A percentile compares a stretch with the other conserved stretches of the same genome.
Evolutionary conservation across 2,329 filamentous ascomycete genomes (phyloP).

Genomic region (Plectosphaerella plurivora): DNA sequence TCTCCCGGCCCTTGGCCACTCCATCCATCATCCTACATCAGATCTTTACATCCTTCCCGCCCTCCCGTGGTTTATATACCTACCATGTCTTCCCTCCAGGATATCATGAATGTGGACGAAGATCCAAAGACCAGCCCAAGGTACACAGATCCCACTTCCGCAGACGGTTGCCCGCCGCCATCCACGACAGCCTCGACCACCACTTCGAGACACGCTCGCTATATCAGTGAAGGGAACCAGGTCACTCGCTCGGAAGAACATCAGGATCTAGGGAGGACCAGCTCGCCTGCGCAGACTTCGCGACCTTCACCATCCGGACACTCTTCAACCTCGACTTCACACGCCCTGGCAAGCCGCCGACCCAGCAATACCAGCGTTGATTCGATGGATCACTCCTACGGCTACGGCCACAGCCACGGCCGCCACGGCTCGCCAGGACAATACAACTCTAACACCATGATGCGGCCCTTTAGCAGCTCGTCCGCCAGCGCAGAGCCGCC

Average conservation of each 20-base stretch:
- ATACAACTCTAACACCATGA: conserved; percentile 24
- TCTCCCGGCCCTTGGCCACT: conserved; percentile 3
- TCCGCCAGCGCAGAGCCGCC: conserved; percentile 28
- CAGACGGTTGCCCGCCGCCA: neutral
- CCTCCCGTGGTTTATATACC: conserved; percentile 22
- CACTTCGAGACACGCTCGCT: neutral
- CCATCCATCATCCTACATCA: neutral
- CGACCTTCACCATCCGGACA: conserved; percentile 20
- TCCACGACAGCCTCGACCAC: neutral
- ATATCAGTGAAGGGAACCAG: neutral
- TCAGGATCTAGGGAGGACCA: conserved; percentile 1
- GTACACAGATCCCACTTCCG: conserved; percentile 26
- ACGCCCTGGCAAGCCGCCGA: conserved; percentile 22
- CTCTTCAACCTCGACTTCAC: conserved; percentile 20
- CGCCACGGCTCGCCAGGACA: conserved; percentile 17
- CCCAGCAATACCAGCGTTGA: conserved; percentile 43
- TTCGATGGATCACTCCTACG: conserved; percentile 39
- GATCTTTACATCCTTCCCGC: conserved; percentile 28
- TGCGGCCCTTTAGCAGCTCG: conserved; percentile 35
- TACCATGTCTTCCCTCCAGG: conserved; percentile 50
- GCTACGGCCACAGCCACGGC: conserved; percentile 12
- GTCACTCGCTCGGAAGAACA: neutral
- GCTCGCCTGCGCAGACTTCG: conserved; percentile 10
- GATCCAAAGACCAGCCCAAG: conserved; percentile 42
- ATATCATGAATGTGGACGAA: conserved; percentile 54